Conservation (phyloP, 2,329 filamentous ascomycete species). For the Erysiphe pulchra region DNA sequence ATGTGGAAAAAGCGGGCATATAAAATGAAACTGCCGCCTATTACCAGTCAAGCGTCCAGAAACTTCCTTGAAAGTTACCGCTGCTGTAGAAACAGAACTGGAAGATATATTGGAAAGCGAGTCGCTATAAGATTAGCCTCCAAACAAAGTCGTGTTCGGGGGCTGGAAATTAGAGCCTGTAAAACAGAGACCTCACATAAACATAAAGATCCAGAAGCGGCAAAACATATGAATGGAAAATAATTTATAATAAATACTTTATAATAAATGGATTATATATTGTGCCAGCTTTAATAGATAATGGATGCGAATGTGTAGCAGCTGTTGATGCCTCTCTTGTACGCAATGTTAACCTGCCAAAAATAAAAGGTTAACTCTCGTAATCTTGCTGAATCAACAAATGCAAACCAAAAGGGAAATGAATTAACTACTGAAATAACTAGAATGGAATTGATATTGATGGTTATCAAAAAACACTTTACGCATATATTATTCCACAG, state of each 20-base stretch:
- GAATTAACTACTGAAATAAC: background rate
- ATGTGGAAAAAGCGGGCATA: background rate
- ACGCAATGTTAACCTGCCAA: background rate
- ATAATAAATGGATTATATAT: background rate
- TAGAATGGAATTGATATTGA: background rate
- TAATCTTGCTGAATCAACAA: background rate
- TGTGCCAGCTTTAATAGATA: background rate
- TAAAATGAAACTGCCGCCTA: background rate
- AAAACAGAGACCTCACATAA: background rate
- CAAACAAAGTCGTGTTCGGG: background rate
- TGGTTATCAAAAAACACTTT: background rate
- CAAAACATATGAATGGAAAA: background rate
- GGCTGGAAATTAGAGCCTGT: background rate
- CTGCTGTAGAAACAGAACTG: background rate
- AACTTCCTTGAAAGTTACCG: background rate
- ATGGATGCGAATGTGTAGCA: background rate
- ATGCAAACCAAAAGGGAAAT: background rate
- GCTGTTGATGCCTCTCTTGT: background rate
- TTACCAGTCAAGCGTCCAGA: background rate
- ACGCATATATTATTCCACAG: background rate
- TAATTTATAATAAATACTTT: background rate
- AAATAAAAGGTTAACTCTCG: background rate
- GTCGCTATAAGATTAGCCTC: background rate
- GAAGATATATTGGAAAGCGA: background rate
- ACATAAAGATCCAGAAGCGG: background rate